Base-by-base conservation (phyloP, 2,329 filamentous ascomycete species). In the Penicillium sp. region DNA sequence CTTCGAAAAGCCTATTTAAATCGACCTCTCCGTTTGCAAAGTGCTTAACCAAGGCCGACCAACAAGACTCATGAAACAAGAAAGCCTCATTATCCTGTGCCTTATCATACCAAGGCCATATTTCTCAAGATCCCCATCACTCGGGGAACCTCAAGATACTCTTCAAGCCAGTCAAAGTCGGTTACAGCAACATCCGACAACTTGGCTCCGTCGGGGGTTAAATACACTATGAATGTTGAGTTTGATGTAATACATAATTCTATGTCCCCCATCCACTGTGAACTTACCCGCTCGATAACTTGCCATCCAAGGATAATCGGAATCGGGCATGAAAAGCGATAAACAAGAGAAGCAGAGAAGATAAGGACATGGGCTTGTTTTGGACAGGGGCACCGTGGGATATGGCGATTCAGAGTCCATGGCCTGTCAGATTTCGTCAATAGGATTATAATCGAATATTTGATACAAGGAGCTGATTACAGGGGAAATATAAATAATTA, bases 1-100 rank as follows among this genome's bases (percentile, higher is more conserved):
- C 45, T 34, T 52, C 44, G 22, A 52, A 51, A 44, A 48, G 40
- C 15, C 39, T 43, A 38, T 52, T 41, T 13, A 52, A 28, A 35
- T 52, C 31, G 21, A 48, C 10, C n/a, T 48, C 44, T 3, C 37
- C 34, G 28, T 52, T 26, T 43, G 7, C 34, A 10, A 52, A 52
- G 19, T 48, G 40, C 31, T 21, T 45, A n/a, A 24, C 40, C 22
- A 52, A 26, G 38, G 48, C 6, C 13, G 13, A 29, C 44, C 49
- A 48, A 38, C 49, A 52, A 31, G 29, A 24, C 15, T 43, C 28
- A 37, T 52, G 49, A 41, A 52, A 32, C 33, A 52, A 31, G 29
- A 40, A 38, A 34, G 40, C 49, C 29, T 44, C 35, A 19, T 41
- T 44, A 10, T 15, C 15, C 28, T 17, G n/a, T 19, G 24, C n/a